Percentiles rank a stretch among this genome's conserved stretches.
These are phyloP conservation scores for Fomes fomentarius DNA, from an alignment of 1,284 basidiomycete genomes.

Conservation along the genomic window DNA sequence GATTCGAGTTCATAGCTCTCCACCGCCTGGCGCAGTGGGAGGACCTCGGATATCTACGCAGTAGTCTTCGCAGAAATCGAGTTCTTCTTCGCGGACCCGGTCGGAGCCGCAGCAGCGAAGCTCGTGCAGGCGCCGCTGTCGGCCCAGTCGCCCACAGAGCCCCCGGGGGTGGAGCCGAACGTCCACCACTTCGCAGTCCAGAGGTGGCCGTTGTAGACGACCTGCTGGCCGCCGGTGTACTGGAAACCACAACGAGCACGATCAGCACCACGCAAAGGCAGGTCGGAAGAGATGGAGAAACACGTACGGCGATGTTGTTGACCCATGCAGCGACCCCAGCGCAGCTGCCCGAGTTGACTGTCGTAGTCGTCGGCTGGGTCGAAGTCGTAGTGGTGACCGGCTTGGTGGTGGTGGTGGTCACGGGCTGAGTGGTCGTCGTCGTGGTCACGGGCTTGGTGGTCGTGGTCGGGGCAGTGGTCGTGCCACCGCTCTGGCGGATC, in stretches of 20 bases:
- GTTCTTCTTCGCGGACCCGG: no score
- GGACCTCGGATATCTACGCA: no score
- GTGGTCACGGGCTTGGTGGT: constrained; percentile 31
- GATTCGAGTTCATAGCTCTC: no score
- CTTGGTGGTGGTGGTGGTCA: constrained; percentile 33
- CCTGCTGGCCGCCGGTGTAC: no score
- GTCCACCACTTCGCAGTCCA: constrained; percentile 67
- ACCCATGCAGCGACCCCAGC: constrained; percentile 50
- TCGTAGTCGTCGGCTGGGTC: constrained; percentile 28
- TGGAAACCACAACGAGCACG: not conserved
- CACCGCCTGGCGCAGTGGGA: no score
- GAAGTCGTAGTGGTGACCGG: no score
- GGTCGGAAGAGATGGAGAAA: no score
- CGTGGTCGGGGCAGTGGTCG: constrained; percentile 28
- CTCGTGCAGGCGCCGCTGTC: constrained; percentile 43
- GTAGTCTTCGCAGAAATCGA: no score
- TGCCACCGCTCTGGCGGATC: constrained; percentile 34
- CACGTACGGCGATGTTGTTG: constrained; percentile 44
- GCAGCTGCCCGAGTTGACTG: constrained; percentile 47
- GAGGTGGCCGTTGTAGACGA: no score
- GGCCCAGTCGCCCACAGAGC: constrained; percentile 41
- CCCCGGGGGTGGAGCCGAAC: constrained; percentile 48
- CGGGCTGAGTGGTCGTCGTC: constrained; percentile 26
- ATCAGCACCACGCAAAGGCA: no score
- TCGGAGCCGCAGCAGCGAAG: no score